phyloP scores from a whole-genome alignment of 2,329 filamentous ascomycete species.

The Falciphora oryzae region DNA sequence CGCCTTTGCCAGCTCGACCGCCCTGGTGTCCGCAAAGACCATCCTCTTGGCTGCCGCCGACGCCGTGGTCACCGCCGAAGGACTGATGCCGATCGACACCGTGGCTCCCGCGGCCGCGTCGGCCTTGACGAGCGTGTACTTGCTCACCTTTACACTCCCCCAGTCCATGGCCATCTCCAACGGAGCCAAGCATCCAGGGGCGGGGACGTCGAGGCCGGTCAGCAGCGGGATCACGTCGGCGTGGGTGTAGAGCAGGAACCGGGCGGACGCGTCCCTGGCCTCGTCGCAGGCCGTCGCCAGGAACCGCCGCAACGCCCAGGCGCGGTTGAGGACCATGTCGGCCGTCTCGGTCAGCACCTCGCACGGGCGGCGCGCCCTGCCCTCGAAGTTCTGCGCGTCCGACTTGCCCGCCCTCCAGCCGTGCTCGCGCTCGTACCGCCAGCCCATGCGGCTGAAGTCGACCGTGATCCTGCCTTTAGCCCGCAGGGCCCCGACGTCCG shows the following conservation, averaged over 20 bases:
- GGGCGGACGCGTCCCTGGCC: background rate
- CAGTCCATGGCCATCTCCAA: background rate
- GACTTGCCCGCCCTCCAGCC: no score
- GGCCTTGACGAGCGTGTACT: background rate
- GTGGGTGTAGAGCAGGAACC: slow-evolving; percentile 5
- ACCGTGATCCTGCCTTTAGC: background rate
- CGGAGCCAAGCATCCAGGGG: background rate
- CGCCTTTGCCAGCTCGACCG: background rate
- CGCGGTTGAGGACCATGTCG: background rate
- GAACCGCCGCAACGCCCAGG: background rate
- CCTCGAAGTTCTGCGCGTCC: background rate
- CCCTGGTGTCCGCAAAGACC: background rate
- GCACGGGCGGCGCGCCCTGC: background rate
- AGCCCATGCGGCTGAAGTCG: background rate
- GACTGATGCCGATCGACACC: background rate
- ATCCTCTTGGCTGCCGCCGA: background rate
- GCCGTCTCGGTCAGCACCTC: background rate
- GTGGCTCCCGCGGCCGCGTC: background rate
- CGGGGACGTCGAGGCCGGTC: background rate
- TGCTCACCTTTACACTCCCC: background rate
- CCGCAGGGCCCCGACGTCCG: background rate
- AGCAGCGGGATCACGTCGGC: slow-evolving; percentile 1
- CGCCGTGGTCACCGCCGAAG: background rate
- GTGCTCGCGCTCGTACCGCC: background rate
- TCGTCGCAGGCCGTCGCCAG: background rate